These are phyloP conservation scores for Aspergillus nanangensis DNA, from an alignment of 495 filamentous ascomycete species.

Conservation along the genomic window DNA sequence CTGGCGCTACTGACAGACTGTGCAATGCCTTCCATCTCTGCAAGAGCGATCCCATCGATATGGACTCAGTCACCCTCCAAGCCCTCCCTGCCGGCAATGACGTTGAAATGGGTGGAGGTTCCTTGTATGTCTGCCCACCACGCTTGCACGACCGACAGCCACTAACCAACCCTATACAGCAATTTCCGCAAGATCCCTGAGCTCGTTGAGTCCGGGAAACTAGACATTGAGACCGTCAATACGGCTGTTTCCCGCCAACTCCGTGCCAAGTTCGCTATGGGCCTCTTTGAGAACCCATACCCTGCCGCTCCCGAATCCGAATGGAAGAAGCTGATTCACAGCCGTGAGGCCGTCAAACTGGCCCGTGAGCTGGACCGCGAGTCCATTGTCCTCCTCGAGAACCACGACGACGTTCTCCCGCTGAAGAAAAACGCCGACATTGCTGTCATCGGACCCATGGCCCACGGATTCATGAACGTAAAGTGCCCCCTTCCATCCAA, in stretches of 20 bases:
- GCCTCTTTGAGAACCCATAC: slow-evolving; percentile 65
- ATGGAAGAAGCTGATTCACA: slow-evolving; percentile 54
- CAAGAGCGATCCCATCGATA: slow-evolving; percentile 51
- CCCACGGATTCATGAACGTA: slow-evolving; percentile 65
- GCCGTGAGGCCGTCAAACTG: slow-evolving; percentile 47
- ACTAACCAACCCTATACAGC: slow-evolving; percentile 12
- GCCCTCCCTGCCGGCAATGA: slow-evolving; percentile 64
- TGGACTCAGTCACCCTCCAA: slow-evolving; percentile 48
- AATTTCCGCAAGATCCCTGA: slow-evolving; percentile 62
- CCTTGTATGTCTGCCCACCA: slow-evolving; percentile 34
- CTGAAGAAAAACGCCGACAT: slow-evolving; percentile 55
- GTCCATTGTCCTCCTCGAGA: slow-evolving; percentile 66
- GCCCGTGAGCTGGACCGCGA: slow-evolving; percentile 60
- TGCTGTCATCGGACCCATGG: slow-evolving; percentile 74
- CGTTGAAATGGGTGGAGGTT: slow-evolving; percentile 73
- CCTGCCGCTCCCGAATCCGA: slow-evolving; percentile 46
- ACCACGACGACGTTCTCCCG: slow-evolving; percentile 57
- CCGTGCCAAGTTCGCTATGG: slow-evolving; percentile 59
- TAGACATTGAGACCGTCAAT: slow-evolving; percentile 52
- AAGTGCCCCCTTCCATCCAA: slow-evolving; percentile 22
- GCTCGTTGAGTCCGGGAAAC: slow-evolving; percentile 54
- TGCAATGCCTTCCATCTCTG: slow-evolving; percentile 62
- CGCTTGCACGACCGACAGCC: not conserved
- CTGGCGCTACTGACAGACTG: slow-evolving; percentile 62
- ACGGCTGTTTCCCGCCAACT: slow-evolving; percentile 61